A percentile compares a stretch with the other conserved stretches of the same genome.
Conservation (phyloP, 768 basidiomycete species). For the Boletus subcaerulescens region DNA sequence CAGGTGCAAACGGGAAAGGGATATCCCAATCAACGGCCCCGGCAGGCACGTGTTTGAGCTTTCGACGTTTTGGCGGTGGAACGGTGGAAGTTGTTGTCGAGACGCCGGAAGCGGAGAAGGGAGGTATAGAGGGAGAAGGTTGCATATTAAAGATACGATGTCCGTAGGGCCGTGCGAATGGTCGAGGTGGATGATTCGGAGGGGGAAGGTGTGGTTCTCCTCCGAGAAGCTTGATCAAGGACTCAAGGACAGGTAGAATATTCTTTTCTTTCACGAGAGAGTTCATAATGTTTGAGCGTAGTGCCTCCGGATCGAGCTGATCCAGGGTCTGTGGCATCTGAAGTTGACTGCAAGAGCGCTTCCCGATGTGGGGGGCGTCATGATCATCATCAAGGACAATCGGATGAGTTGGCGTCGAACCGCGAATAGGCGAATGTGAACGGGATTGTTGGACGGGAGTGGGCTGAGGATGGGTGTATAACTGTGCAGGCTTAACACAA, state of each 20-base stretch:
- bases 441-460: slow-evolving; percentile 35
- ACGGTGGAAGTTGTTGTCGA: neutral
- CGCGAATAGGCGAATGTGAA: slow-evolving; percentile 39
- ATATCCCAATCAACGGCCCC: slow-evolving; percentile 83
- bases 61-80: slow-evolving; percentile 54
- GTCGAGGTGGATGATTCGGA: slow-evolving; percentile 1
- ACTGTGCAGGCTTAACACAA: slow-evolving; percentile 52
- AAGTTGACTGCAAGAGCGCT: neutral
- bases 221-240: slow-evolving; percentile 53
- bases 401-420: slow-evolving; percentile 57
- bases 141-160: slow-evolving; percentile 4
- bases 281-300: slow-evolving; percentile 58
- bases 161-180: slow-evolving; percentile 22
- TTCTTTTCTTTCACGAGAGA: slow-evolving; percentile 63
- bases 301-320: slow-evolving; percentile 37
- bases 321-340: slow-evolving; percentile 16
- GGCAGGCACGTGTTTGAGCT: slow-evolving; percentile 66
- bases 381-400: slow-evolving; percentile 67
- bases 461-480: slow-evolving; percentile 10
- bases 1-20: slow-evolving; percentile 70
- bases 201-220: slow-evolving; percentile 31
- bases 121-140: neutral
- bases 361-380: slow-evolving; percentile 28
- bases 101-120: neutral
- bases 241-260: slow-evolving; percentile 62